Percentiles rank a stretch among this genome's conserved stretches.
Evolutionary conservation across 2,329 filamentous ascomycete species (phyloP).

Genomic region (Cercospora beticola): DNA sequence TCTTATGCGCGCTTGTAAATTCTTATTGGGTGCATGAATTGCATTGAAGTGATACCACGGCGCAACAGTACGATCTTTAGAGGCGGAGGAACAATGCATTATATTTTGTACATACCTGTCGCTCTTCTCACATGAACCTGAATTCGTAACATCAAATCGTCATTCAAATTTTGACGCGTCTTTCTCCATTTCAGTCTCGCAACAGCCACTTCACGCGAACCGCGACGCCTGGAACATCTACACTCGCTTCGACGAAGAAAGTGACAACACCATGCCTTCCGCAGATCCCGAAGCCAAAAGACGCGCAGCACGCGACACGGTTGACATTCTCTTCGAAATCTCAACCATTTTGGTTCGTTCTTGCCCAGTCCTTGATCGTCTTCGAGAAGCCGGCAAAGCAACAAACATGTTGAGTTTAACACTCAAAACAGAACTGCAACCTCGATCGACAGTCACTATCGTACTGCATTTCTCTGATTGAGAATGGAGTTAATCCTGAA

Average conservation of each 20-base stretch:
- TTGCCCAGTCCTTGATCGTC: not conserved
- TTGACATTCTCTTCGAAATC: constrained; percentile 69
- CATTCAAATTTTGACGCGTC: not conserved
- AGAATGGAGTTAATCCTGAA: constrained; percentile 95
- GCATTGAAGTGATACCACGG: constrained; percentile 15
- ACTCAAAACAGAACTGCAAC: constrained; percentile 74
- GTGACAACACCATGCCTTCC: constrained; percentile 3
- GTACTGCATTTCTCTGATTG: constrained; percentile 93
- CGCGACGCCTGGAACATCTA: not conserved
- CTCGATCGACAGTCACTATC: constrained; percentile 88
- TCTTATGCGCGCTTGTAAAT: not conserved
- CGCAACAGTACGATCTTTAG: constrained; percentile 14
- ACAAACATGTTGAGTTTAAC: not conserved
- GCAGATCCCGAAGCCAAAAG: constrained; percentile 60
- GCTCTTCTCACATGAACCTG: not conserved
- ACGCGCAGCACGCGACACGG: constrained; percentile 74
- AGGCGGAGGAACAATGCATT: not conserved
- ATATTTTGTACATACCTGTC: not conserved
- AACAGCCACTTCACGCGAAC: not conserved
- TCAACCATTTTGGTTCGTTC: constrained; percentile 74
- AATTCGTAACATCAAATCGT: not conserved
- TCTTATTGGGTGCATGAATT: not conserved
- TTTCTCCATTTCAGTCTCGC: not conserved
- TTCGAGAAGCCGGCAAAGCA: not conserved
- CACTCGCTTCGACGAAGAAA: not conserved